Conservation (phyloP, 805 yeast genomes). For the Starmerella tilneyi region DNA sequence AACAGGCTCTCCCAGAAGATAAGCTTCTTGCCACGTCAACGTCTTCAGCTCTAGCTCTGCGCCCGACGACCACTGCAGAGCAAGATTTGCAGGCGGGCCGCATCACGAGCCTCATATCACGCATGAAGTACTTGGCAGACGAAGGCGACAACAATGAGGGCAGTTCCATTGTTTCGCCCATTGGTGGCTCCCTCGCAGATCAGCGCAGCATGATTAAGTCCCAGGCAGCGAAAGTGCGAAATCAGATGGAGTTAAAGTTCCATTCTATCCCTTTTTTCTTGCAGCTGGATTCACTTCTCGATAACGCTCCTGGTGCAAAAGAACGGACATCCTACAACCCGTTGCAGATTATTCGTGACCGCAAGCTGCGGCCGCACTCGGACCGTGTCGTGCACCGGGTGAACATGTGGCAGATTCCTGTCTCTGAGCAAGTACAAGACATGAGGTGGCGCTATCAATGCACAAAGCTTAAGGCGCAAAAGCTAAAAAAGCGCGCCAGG, state of each 20-base stretch:
- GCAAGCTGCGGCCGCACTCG: slow-evolving; percentile 33
- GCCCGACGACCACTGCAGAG: background rate
- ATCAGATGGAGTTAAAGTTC: slow-evolving; percentile 28
- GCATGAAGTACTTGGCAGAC: slow-evolving; percentile 18
- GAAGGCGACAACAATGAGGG: slow-evolving; percentile 15
- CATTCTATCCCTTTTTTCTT: slow-evolving; percentile 20
- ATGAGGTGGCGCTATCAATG: slow-evolving; percentile 19
- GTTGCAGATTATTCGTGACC: slow-evolving; percentile 65
- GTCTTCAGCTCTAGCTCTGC: background rate
- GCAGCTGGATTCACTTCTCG: slow-evolving; percentile 9
- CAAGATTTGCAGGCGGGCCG: slow-evolving; percentile 2
- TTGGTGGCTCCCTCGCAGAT: slow-evolving; percentile 7
- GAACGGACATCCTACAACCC: slow-evolving; percentile 48
- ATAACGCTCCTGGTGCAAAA: background rate
- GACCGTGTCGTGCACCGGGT: background rate
- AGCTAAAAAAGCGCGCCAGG: slow-evolving; percentile 4
- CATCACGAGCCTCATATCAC: slow-evolving; percentile 17
- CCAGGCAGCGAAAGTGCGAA: slow-evolving; percentile 27
- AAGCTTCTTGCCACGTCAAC: too few relatives aligned
- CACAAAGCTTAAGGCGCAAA: slow-evolving; percentile 10
- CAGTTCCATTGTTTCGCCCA: slow-evolving; percentile 5
- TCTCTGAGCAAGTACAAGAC: slow-evolving; percentile 21
- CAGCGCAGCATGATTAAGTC: slow-evolving; percentile 16
- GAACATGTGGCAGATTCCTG: slow-evolving; percentile 18
- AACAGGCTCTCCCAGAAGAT: too few relatives aligned